phyloP scores from a whole-genome alignment of 2,329 filamentous ascomycete species.

The Fusarium solani-melongenae region DNA sequence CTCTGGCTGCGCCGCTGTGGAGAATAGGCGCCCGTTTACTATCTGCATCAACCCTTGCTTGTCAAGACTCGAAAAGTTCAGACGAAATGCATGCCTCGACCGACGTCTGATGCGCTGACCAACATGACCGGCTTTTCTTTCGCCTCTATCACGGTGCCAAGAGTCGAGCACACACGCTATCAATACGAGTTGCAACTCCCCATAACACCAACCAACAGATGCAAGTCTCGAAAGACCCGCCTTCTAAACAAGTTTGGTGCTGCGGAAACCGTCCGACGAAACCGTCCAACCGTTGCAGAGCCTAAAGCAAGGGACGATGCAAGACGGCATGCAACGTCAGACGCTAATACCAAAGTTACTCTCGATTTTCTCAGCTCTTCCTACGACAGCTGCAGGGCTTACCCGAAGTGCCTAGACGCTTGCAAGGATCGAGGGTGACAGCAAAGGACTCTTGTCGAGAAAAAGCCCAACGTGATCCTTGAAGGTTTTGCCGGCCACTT shows the following conservation, averaged over 20 bases:
- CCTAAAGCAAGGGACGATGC: constrained; percentile 16
- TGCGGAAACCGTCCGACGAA: neutral
- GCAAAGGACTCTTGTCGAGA: neutral
- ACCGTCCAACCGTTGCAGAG: neutral
- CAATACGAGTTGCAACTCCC: neutral
- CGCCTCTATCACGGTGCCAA: neutral
- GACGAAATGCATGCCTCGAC: neutral
- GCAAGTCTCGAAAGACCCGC: neutral
- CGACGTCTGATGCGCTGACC: neutral
- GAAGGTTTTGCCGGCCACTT: neutral
- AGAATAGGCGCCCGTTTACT: neutral
- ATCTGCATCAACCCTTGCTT: neutral
- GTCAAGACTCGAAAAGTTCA: neutral
- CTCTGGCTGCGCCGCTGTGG: constrained; percentile 2
- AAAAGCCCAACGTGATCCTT: neutral
- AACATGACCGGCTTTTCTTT: neutral
- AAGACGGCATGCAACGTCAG: neutral
- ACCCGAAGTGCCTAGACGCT: neutral
- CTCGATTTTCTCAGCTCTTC: neutral
- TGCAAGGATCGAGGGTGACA: constrained; percentile 7
- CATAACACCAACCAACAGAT: neutral
- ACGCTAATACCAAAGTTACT: constrained; percentile 2
- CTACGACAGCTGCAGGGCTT: neutral
- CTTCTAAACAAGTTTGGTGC: neutral
- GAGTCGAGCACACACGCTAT: neutral